Percentiles rank a stretch among this genome's conserved stretches.
These are phyloP conservation scores for Gossypium stocksii DNA, from an alignment of 345 rosid genomes.

Conservation along the genomic window DNA sequence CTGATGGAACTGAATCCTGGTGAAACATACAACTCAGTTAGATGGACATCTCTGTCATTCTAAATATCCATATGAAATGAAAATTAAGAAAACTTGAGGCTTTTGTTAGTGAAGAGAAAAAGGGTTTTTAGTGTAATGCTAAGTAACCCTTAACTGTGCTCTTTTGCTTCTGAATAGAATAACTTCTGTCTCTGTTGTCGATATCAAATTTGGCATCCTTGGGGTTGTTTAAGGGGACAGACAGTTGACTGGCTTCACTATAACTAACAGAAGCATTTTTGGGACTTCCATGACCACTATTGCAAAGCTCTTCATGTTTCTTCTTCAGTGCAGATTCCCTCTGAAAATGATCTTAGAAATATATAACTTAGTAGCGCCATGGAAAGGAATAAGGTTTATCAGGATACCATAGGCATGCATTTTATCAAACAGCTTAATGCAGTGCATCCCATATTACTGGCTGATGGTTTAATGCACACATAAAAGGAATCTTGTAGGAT, in stretches of 20 bases:
- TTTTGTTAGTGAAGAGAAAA: slow-evolving; percentile 12
- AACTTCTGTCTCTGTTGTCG: slow-evolving; percentile 18
- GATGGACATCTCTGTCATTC: slow-evolving; percentile 29
- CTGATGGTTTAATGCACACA: not conserved
- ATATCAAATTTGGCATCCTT: slow-evolving; percentile 23
- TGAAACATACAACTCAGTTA: not conserved
- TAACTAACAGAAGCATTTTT: slow-evolving; percentile 23
- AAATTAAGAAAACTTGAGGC: slow-evolving; percentile 28
- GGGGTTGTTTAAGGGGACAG: not conserved
- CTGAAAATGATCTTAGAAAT: slow-evolving; percentile 33
- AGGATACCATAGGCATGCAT: not conserved
- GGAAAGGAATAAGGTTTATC: not conserved
- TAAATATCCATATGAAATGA: slow-evolving; percentile 27
- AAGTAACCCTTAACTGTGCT: slow-evolving; percentile 47
- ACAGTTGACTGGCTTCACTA: slow-evolving; percentile 13
- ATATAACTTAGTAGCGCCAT: not conserved
- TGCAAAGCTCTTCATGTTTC: slow-evolving; percentile 56
- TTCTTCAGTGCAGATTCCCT: slow-evolving; percentile 74
- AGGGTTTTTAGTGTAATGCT: slow-evolving; percentile 8
- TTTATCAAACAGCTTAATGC: not conserved
- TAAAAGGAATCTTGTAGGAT: not conserved
- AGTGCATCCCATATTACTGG: not conserved
- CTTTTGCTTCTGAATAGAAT: slow-evolving; percentile 20
- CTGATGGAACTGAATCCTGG: slow-evolving; percentile 14
- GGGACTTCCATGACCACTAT: slow-evolving; percentile 27